Base-by-base conservation (phyloP, 2,329 filamentous ascomycete species). In the Sporothrix protearum region DNA sequence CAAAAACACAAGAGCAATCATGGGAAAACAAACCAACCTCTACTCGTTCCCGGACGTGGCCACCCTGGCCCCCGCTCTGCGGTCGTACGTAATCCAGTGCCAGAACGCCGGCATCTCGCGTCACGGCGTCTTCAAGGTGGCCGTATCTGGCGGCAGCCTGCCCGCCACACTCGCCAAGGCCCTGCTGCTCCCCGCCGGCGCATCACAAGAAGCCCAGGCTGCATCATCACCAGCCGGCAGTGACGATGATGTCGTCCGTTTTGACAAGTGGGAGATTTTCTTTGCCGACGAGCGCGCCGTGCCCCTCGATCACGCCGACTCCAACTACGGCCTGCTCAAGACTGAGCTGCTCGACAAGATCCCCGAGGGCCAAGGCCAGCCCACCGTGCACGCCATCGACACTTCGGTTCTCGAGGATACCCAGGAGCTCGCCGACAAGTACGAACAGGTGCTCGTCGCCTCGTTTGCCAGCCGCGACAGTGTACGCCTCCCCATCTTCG, bases 201-300 rank as follows among this genome's bases (percentile, higher is more conserved):
- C 57, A 64, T 45, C 59, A 64, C 59, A 64, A 64, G 36, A 45
- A 3, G 42, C 64, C 1, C 25, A 12, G 5, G 22, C 19, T 14
- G n/a, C n/a, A 33, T 6, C 68, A 25, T 25, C 68, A 51, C 19
- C 68, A 33, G 19, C 82, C 39, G 64, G 10, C 33, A 12, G 81
- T 10, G 78, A 82, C 55, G 80, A 90, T 71, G 92, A 94, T 78
- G 86, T 83, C 3, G 82, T 94, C 76, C 85, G 91, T 77, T 97
- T 96, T 82, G 85, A 86, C 79, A 93, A 92, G 81, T 99, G 96
- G 96, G 92, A 98, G 78, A 93, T 99, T 79, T 99, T 98, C 86
- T 98, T 97, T 82, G 95, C 95, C 79, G 96, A 99, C 80, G 96
- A 99, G 86, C 92, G 96, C 78, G 93, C 93, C 76, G 96, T 98